Conservation (phyloP, 108 stramenopile species). For the Cyclotella cryptica region DNA sequence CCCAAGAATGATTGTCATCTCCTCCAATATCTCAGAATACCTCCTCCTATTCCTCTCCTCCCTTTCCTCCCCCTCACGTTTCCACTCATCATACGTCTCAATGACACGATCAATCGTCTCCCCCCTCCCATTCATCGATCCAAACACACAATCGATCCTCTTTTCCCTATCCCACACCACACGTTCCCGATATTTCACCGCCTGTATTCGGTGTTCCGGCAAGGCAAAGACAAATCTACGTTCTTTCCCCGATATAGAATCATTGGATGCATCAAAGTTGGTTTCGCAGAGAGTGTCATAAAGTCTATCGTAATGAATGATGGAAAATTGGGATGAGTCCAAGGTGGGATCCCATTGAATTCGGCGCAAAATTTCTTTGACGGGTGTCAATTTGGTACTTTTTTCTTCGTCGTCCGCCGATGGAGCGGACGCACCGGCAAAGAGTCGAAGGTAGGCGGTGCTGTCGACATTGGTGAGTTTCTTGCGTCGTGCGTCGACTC, state of each 20-base stretch:
- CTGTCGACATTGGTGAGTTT: constrained; percentile 76
- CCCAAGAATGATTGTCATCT: constrained; percentile 57
- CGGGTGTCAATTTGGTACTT: constrained; percentile 68
- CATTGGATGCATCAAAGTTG: constrained; percentile 76
- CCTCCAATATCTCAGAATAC: constrained; percentile 54
- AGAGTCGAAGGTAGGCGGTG: constrained; percentile 76
- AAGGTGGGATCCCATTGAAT: constrained; percentile 77
- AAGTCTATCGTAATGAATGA: constrained; percentile 82
- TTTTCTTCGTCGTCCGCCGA: constrained; percentile 18
- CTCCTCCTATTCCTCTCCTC: constrained; percentile 52
- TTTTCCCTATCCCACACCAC: constrained; percentile 82
- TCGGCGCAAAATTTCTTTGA: constrained; percentile 75
- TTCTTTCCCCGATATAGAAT: constrained; percentile 67
- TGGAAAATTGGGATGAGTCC: constrained; percentile 56
- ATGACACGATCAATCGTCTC: constrained; percentile 74
- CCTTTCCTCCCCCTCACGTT: constrained; percentile 54
- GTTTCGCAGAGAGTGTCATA: constrained; percentile 64
- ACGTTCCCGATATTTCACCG: constrained; percentile 76
- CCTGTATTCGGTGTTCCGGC: constrained; percentile 86
- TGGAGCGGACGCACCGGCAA: constrained; percentile 32
- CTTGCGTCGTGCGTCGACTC: constrained; percentile 72
- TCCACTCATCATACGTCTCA: constrained; percentile 82
- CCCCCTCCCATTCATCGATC: constrained; percentile 59
- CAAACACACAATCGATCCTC: constrained; percentile 77
- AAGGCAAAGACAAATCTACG: constrained; percentile 70